Evolutionary conservation across 768 basidiomycete species (phyloP).

Genomic region (Trametes cubensis): DNA sequence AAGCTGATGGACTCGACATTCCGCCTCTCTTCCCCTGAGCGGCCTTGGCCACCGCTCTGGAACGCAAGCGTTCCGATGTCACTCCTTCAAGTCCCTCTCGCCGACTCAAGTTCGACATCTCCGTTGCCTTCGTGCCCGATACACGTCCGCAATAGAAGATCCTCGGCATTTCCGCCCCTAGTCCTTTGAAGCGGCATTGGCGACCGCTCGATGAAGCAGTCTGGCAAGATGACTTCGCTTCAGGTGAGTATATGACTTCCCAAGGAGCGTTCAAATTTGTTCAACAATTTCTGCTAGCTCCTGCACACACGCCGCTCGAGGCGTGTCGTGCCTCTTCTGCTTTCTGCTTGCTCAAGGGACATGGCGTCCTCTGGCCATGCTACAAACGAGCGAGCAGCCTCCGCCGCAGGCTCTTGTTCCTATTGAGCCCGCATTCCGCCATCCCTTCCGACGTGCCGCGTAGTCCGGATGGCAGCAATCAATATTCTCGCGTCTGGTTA

Average conservation of each 20-base stretch:
- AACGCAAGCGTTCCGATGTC: neutral
- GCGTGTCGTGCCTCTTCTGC: neutral
- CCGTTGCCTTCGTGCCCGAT: neutral
- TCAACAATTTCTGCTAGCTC: neutral
- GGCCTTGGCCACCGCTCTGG: neutral
- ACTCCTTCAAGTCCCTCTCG: neutral
- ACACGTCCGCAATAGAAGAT: neutral
- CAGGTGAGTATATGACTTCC: neutral
- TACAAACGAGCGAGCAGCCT: too few relatives aligned
- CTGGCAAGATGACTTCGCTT: neutral
- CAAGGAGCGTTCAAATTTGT: neutral
- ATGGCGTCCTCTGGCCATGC: too few relatives aligned
- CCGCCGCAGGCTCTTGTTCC: too few relatives aligned
- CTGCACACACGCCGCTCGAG: neutral
- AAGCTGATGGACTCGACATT: neutral
- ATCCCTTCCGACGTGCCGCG: too few relatives aligned
- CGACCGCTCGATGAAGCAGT: neutral
- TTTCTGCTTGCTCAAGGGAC: too few relatives aligned
- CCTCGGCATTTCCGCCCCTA: neutral
- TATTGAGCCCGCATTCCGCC: too few relatives aligned
- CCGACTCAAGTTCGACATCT: neutral
- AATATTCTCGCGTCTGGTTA: too few relatives aligned
- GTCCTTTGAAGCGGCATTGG: neutral
- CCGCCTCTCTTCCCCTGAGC: neutral
- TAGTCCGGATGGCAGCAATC: too few relatives aligned